phyloP scores from a whole-genome alignment of 371 early-diverging fungal species.

The Apophysomyces trapeziformis region DNA sequence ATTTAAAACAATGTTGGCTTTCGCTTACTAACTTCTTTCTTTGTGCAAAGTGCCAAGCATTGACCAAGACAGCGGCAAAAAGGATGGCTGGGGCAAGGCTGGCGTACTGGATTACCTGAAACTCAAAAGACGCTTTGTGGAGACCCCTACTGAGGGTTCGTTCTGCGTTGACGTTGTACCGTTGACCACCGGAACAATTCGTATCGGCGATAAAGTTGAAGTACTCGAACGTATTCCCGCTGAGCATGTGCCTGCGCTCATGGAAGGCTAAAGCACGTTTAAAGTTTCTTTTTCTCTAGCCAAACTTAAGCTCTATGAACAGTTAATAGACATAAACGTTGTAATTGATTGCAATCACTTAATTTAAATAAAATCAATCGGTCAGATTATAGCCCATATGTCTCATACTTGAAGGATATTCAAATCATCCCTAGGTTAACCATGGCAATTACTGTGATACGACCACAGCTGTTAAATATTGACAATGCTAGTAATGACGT shows the following conservation, averaged over 20 bases:
- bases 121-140: conserved; percentile 32
- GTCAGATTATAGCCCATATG: no score
- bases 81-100: conserved; percentile 44
- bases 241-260: not conserved
- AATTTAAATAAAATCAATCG: no score
- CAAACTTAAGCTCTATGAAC: no score
- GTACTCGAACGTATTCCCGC: conserved; percentile 48
- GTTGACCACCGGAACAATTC: conserved; percentile 45
- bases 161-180: conserved; percentile 54
- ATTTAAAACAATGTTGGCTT: not conserved
- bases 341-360: no score
- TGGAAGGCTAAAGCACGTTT: not conserved
- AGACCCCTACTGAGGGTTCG: conserved; percentile 36
- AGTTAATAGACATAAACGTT: no score
- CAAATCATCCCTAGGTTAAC: no score
- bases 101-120: conserved; percentile 36
- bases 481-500: no score
- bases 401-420: no score
- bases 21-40: not conserved
- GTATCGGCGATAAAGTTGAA: conserved; percentile 44
- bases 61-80: conserved; percentile 51
- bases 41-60: conserved; percentile 40
- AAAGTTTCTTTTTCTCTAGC: no score
- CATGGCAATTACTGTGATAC: no score
- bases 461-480: no score